Conservation (phyloP, 1,284 basidiomycete genomes). For the Microbotryum saponariae region DNA sequence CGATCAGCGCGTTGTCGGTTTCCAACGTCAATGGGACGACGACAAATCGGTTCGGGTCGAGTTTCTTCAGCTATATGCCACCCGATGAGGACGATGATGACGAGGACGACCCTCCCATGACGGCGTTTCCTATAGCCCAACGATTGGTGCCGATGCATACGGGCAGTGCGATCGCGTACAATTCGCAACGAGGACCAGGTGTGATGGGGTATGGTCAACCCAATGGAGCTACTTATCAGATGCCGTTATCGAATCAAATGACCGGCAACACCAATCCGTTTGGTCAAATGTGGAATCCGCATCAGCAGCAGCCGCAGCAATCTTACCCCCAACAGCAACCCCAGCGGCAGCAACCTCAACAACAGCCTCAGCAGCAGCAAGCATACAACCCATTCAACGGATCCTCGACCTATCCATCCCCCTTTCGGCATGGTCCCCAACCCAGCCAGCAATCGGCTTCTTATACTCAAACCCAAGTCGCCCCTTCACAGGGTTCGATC, state of each 20-base stretch:
- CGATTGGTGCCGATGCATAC: slow-evolving; percentile 15
- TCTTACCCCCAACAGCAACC: not conserved
- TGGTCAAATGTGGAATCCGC: not conserved
- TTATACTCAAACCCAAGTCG: too few species aligned
- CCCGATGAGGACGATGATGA: not conserved
- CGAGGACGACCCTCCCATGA: not conserved
- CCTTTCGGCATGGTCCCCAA: too few species aligned
- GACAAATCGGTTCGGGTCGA: not conserved
- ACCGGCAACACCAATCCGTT: not conserved
- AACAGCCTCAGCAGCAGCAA: not conserved
- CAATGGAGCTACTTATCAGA: not conserved
- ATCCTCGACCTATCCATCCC: too few species aligned
- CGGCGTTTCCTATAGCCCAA: not conserved
- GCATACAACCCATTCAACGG: too few species aligned
- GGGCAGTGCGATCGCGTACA: slow-evolving; percentile 12
- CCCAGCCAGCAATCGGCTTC: too few species aligned
- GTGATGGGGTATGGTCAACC: not conserved
- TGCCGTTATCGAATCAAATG: not conserved
- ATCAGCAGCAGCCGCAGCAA: slow-evolving; percentile 18
- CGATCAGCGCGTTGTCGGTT: not conserved
- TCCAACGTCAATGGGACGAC: not conserved
- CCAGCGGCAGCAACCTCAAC: slow-evolving; percentile 1
- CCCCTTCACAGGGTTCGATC: slow-evolving; percentile 1
- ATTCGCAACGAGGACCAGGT: not conserved
- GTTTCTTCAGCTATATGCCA: not conserved